Evolutionary conservation across 1,139 yeast genomes (phyloP).

Genomic region (Kazachstania sp.): DNA sequence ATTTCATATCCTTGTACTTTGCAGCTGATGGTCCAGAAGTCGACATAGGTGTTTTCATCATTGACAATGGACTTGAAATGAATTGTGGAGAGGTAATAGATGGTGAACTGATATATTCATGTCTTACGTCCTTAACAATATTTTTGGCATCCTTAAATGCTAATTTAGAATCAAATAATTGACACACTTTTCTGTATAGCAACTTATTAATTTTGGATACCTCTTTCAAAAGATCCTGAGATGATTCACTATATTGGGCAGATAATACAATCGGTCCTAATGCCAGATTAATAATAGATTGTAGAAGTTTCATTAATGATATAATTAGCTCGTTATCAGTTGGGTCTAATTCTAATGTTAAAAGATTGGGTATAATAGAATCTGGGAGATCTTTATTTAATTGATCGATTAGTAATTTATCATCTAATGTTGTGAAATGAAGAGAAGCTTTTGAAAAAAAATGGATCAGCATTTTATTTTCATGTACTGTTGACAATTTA

Average conservation of each 20-base stretch:
- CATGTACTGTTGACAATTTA: constrained; percentile 15
- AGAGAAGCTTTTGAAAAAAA: constrained; percentile 25
- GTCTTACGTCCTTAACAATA: constrained; percentile 10
- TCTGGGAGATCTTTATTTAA: constrained; percentile 19
- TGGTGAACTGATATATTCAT: constrained; percentile 22
- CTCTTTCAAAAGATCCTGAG: constrained; percentile 13
- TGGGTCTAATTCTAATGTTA: constrained; percentile 11
- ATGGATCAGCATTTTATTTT: constrained; percentile 18
- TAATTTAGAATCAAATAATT: constrained; percentile 19
- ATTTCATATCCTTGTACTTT: constrained; percentile 26
- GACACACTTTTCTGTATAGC: constrained; percentile 18
- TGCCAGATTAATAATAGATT: constrained; percentile 15
- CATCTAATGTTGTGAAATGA: constrained; percentile 21
- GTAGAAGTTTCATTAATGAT: constrained; percentile 24
- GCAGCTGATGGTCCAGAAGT: constrained; percentile 2
- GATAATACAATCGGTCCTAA: constrained; percentile 14
- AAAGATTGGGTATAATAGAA: constrained; percentile 21
- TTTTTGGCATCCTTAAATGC: constrained; percentile 14
- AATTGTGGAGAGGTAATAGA: constrained; percentile 28
- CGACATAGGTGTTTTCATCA: constrained; percentile 15
- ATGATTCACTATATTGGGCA: constrained; percentile 12
- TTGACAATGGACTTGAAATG: constrained; percentile 20
- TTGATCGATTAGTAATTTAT: constrained; percentile 25
- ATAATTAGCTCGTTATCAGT: constrained; percentile 18
- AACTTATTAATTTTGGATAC: constrained; percentile 21